Conservation (phyloP, 2,329 filamentous ascomycete genomes). For the Myriosclerotinia scirpicola region DNA sequence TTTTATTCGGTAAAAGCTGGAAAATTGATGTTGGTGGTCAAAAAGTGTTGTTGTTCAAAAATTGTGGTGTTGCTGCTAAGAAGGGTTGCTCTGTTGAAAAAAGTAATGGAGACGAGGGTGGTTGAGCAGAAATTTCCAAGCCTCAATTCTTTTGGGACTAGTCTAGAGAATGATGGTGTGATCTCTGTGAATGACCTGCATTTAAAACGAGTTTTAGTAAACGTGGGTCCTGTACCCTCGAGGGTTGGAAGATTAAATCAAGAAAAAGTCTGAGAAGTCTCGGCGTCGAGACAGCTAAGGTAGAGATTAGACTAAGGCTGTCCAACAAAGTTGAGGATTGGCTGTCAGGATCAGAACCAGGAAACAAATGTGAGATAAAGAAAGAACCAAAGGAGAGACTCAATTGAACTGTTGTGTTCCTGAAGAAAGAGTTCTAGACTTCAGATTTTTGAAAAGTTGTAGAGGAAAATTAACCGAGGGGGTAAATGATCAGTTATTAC, state of each 20-base stretch:
- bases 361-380: background rate
- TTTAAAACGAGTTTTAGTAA: background rate
- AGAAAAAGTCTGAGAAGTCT: background rate
- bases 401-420: background rate
- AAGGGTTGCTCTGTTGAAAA: background rate
- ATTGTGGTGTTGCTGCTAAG: too few relatives aligned
- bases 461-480: background rate
- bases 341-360: too few relatives aligned
- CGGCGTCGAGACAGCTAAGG: background rate
- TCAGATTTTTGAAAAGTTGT: background rate
- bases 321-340: background rate
- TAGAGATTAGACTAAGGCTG: background rate
- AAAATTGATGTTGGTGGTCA: too few relatives aligned
- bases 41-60: too few relatives aligned
- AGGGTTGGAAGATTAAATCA: background rate
- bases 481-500: background rate
- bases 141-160: background rate
- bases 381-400: background rate
- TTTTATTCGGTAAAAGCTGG: too few relatives aligned
- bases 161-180: background rate
- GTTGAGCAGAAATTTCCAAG: background rate
- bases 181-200: background rate
- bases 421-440: background rate
- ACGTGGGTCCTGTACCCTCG: background rate
- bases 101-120: background rate